These are phyloP conservation scores for Colletotrichum zoysiae DNA, from an alignment of 2,329 filamentous ascomycete species.

Conservation along the genomic window DNA sequence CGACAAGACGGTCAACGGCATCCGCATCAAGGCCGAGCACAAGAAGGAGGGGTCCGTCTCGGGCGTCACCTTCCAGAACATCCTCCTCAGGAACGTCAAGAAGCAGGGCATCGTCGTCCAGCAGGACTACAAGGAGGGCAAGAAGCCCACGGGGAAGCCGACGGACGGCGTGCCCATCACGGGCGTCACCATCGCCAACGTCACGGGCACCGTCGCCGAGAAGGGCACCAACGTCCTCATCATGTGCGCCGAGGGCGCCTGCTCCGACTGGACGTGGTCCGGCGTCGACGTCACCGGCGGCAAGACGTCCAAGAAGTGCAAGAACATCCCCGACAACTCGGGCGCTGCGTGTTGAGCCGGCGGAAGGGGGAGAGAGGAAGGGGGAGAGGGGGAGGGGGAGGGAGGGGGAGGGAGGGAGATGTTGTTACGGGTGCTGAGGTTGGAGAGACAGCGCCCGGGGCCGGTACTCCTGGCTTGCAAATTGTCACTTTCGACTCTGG, in stretches of 20 bases:
- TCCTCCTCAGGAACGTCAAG: conserved; percentile 57
- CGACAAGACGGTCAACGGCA: conserved; percentile 48
- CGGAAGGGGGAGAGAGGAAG: no score
- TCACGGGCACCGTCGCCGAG: conserved; percentile 58
- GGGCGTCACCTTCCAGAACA: conserved; percentile 59
- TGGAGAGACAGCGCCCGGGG: not conserved
- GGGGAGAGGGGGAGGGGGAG: no score
- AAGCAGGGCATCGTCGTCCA: conserved; percentile 57
- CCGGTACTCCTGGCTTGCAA: conserved; percentile 5
- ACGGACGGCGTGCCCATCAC: conserved; percentile 66
- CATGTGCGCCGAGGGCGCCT: conserved; percentile 64
- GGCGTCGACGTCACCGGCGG: conserved; percentile 65
- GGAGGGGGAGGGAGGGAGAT: no score
- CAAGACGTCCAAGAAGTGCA: conserved; percentile 50
- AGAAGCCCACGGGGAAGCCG: conserved; percentile 55
- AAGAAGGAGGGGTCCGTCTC: conserved; percentile 59
- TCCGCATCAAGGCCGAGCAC: conserved; percentile 58
- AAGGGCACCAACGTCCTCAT: conserved; percentile 61
- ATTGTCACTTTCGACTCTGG: not conserved
- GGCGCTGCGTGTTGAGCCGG: conserved; percentile 35
- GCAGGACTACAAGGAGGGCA: conserved; percentile 63
- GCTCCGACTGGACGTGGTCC: conserved; percentile 66
- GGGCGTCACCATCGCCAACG: conserved; percentile 57
- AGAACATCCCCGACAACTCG: conserved; percentile 45
- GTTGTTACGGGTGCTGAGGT: no score